Conservation (phyloP, 1,284 basidiomycete species). For the Puccinia horiana region DNA sequence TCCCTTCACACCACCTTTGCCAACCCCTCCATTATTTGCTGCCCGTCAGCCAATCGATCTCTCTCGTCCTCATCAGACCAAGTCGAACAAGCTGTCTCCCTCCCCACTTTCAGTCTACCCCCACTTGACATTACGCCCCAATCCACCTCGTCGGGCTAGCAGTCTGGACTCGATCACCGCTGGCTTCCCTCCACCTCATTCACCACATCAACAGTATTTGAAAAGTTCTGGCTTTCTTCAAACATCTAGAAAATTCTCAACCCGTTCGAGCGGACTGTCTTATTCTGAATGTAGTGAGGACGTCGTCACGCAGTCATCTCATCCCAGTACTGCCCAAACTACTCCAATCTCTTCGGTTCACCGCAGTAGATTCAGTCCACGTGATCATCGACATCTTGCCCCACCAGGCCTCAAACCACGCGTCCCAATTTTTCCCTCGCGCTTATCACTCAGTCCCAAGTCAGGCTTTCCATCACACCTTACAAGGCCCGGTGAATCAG, state of each 20-base stretch:
- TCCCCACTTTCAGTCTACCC: background rate
- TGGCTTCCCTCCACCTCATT: background rate
- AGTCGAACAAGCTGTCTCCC: background rate
- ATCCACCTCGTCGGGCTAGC: background rate
- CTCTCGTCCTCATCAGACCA: background rate
- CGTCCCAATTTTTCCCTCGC: background rate
- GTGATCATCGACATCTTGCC: background rate
- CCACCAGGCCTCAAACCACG: background rate
- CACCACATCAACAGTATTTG: background rate
- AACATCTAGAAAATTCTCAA: background rate
- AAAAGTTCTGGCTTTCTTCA: background rate
- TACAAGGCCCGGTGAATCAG: background rate
- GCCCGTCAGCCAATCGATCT: background rate
- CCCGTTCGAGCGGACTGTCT: background rate
- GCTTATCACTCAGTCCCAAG: background rate
- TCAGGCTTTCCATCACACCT: background rate
- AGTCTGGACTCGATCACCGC: slow-evolving; percentile 10
- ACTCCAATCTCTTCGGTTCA: background rate
- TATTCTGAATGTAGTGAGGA: background rate
- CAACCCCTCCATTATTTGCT: background rate
- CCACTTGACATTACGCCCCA: background rate
- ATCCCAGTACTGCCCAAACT: background rate
- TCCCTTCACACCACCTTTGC: slow-evolving; percentile 6
- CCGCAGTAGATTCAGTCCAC: background rate
- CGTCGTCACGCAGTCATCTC: background rate